A percentile compares a stretch with the other conserved stretches of the same genome.
These are phyloP conservation scores for Cercophora newfieldiana DNA, from an alignment of 495 filamentous ascomycete genomes.

Conservation along the genomic window DNA sequence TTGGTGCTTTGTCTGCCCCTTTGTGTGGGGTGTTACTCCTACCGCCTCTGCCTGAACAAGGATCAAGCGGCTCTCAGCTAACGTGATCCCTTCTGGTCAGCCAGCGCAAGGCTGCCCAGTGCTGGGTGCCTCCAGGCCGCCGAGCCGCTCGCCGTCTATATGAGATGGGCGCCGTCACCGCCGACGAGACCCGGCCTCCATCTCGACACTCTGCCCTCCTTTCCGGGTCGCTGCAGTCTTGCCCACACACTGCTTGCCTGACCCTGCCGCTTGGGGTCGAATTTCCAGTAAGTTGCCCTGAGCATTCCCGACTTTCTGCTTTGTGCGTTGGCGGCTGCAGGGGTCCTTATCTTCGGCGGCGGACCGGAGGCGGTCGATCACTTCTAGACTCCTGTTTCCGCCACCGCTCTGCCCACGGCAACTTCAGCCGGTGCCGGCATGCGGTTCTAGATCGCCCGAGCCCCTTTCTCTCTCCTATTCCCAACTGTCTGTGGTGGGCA, in stretches of 20 bases:
- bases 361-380: slow-evolving; percentile 23
- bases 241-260: not conserved
- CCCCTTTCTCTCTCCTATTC: slow-evolving; percentile 14
- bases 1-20: not conserved
- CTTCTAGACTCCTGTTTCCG: slow-evolving; percentile 25
- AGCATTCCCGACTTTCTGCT: slow-evolving; percentile 7
- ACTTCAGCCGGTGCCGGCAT: slow-evolving; percentile 4
- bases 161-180: not conserved
- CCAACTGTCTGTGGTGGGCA: not conserved
- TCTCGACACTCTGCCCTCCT: not conserved
- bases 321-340: slow-evolving; percentile 11
- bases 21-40: slow-evolving; percentile 1
- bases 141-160: not conserved
- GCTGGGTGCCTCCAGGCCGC: not conserved
- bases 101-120: slow-evolving; percentile 3
- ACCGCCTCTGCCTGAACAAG: not conserved
- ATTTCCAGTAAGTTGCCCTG: not conserved
- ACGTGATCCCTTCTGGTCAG: not conserved
- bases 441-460: slow-evolving; percentile 15
- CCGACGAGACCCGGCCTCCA: not conserved
- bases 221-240: not conserved
- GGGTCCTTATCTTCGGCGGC: slow-evolving; percentile 24
- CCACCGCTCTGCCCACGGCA: slow-evolving; percentile 18
- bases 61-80: not conserved
- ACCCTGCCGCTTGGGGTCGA: not conserved